phyloP scores from a whole-genome alignment of 495 filamentous ascomycete genomes.

The Poronia punctata region DNA sequence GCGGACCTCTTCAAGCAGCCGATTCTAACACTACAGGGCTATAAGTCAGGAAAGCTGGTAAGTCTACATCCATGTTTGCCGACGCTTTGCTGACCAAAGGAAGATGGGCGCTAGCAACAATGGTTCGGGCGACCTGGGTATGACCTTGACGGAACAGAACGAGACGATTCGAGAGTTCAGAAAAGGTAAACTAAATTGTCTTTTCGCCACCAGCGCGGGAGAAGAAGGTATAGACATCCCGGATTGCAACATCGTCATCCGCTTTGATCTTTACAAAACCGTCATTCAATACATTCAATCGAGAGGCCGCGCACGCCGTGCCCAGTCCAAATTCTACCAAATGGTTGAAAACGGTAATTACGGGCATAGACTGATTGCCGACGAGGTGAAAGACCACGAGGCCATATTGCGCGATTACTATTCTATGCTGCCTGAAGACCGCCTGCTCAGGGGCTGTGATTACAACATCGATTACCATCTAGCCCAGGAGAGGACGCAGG shows the following conservation, averaged over 20 bases:
- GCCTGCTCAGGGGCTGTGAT: slow-evolving; percentile 58
- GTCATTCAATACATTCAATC: slow-evolving; percentile 96
- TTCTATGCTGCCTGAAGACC: slow-evolving; percentile 64
- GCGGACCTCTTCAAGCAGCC: slow-evolving; percentile 53
- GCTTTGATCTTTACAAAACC: slow-evolving; percentile 85
- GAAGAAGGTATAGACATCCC: slow-evolving; percentile 96
- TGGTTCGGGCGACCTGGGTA: slow-evolving; percentile 25
- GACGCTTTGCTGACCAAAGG: neutral
- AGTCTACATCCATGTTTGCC: slow-evolving; percentile 25
- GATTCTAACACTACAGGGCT: slow-evolving; percentile 46
- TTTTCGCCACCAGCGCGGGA: slow-evolving; percentile 86
- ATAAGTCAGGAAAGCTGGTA: slow-evolving; percentile 63
- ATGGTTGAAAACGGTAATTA: slow-evolving; percentile 69
- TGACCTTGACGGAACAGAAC: slow-evolving; percentile 70
- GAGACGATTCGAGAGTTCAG: slow-evolving; percentile 70
- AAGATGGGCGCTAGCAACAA: slow-evolving; percentile 35
- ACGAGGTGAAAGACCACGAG: slow-evolving; percentile 49
- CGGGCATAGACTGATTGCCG: slow-evolving; percentile 47
- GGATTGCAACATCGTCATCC: slow-evolving; percentile 84
- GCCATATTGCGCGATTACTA: slow-evolving; percentile 67
- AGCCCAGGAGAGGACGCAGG: slow-evolving; percentile 46
- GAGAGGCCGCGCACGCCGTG: slow-evolving; percentile 76
- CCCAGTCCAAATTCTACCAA: slow-evolving; percentile 71
- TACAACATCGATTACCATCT: slow-evolving; percentile 49
- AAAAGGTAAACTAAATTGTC: slow-evolving; percentile 74